Percentiles rank a stretch among this genome's conserved stretches.
These are phyloP conservation scores for Rhododendron vialii DNA, from an alignment of 148 eudicot species.

Conservation along the genomic window DNA sequence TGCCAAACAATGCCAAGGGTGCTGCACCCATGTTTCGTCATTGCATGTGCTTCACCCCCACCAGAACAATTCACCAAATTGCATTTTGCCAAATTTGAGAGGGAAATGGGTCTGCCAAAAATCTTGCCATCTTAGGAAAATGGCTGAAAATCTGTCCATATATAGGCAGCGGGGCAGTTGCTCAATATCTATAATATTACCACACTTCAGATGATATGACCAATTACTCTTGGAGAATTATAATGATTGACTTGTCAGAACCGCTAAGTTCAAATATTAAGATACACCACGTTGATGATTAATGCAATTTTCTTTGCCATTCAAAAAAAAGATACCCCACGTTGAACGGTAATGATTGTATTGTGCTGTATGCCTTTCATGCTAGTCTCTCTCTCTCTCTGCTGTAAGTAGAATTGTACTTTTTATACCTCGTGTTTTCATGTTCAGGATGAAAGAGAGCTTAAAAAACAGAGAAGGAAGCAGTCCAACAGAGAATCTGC, in stretches of 20 bases:
- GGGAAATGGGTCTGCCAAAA: neutral
- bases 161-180: too few relatives aligned
- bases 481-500: conserved; percentile 96
- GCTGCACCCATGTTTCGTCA: neutral
- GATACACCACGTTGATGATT: neutral
- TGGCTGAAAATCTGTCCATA: too few relatives aligned
- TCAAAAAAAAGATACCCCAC: neutral
- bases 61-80: neutral
- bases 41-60: neutral
- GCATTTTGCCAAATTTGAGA: neutral
- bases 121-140: neutral
- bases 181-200: too few relatives aligned
- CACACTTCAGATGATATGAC: neutral
- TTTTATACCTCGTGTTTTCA: neutral
- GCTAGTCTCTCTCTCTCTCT: neutral
- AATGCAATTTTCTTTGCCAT: neutral
- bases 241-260: neutral
- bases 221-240: neutral
- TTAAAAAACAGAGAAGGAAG: conserved; percentile 85
- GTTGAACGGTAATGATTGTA: neutral
- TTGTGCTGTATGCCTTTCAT: neutral
- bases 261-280: neutral
- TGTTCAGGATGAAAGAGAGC: conserved; percentile 85
- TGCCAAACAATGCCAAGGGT: neutral
- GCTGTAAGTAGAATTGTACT: neutral